These are phyloP conservation scores for Entomortierella parvispora DNA, from an alignment of 192 early-diverging fungal species.

Conservation along the genomic window DNA sequence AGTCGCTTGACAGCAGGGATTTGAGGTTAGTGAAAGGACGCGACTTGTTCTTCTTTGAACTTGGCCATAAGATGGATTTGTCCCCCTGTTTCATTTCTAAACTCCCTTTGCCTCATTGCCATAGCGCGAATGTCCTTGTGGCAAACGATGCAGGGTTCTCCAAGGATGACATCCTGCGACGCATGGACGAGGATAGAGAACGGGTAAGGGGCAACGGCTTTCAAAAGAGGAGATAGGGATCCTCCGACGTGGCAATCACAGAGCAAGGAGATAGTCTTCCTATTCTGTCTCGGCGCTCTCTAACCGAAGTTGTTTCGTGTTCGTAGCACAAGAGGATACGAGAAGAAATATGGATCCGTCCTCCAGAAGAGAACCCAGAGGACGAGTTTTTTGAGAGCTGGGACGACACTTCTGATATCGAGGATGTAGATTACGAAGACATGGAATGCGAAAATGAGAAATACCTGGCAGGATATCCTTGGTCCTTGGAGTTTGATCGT, in stretches of 20 bases:
- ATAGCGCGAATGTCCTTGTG: slow-evolving; percentile 10
- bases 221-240: too few species aligned
- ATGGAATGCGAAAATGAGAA: slow-evolving; percentile 51
- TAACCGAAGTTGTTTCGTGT: too few species aligned
- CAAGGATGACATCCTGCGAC: slow-evolving; percentile 61
- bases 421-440: slow-evolving; percentile 59
- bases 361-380: slow-evolving; percentile 52
- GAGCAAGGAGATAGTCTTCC: too few species aligned
- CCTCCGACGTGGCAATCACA: too few species aligned
- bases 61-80: too few species aligned
- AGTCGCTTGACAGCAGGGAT: slow-evolving; percentile 47
- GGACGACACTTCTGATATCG: slow-evolving; percentile 55
- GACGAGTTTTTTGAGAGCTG: slow-evolving; percentile 60
- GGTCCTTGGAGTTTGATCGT: slow-evolving; percentile 41
- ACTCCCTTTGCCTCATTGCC: background rate
- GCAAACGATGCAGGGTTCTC: slow-evolving; percentile 46
- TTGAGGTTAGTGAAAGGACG: slow-evolving; percentile 52
- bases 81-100: background rate
- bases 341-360: slow-evolving; percentile 66
- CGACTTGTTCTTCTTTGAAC: too few species aligned
- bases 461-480: slow-evolving; percentile 43
- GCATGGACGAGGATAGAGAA: slow-evolving; percentile 70
- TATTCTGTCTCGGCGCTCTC: too few species aligned
- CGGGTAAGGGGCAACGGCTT: slow-evolving; percentile 43
- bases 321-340: slow-evolving; percentile 65